Conservation (phyloP, 2,329 filamentous ascomycete species). For the Aspergillus sp. region DNA sequence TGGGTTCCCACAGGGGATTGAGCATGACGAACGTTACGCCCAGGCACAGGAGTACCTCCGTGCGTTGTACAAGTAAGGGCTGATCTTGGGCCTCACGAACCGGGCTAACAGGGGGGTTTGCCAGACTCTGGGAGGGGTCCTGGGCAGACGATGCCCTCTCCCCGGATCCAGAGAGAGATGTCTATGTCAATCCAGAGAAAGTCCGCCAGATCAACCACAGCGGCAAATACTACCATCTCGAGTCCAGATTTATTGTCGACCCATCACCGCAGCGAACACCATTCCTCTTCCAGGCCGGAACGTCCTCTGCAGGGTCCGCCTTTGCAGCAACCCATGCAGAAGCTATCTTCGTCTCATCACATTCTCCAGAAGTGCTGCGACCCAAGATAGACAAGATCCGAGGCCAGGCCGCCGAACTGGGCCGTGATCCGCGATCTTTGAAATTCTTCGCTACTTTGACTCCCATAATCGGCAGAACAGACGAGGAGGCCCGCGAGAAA, state of each 20-base stretch:
- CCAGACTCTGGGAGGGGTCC: conserved; percentile 55
- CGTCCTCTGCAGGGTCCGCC: conserved; percentile 55
- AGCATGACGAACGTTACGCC: conserved; percentile 62
- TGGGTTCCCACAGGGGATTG: conserved; percentile 51
- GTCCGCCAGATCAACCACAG: conserved; percentile 62
- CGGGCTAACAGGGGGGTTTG: background rate
- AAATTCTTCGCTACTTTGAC: conserved; percentile 57
- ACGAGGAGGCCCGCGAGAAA: conserved; percentile 56
- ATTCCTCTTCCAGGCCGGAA: conserved; percentile 60
- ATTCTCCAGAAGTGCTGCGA: conserved; percentile 50
- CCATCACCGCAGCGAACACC: conserved; percentile 59
- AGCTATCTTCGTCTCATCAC: conserved; percentile 59
- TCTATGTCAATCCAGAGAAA: conserved; percentile 59
- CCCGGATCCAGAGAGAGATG: conserved; percentile 54
- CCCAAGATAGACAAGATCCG: conserved; percentile 57
- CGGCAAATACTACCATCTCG: conserved; percentile 55
- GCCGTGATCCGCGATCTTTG: conserved; percentile 57
- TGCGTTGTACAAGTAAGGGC: conserved; percentile 60
- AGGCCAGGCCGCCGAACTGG: conserved; percentile 49
- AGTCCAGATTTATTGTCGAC: conserved; percentile 51
- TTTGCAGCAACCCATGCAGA: conserved; percentile 62
- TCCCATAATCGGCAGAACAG: conserved; percentile 50
- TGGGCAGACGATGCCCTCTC: conserved; percentile 60
- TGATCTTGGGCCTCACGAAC: background rate
- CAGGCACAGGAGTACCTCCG: conserved; percentile 63